phyloP scores from a whole-genome alignment of 2,329 filamentous ascomycete species.

The Colletotrichum sp. region DNA sequence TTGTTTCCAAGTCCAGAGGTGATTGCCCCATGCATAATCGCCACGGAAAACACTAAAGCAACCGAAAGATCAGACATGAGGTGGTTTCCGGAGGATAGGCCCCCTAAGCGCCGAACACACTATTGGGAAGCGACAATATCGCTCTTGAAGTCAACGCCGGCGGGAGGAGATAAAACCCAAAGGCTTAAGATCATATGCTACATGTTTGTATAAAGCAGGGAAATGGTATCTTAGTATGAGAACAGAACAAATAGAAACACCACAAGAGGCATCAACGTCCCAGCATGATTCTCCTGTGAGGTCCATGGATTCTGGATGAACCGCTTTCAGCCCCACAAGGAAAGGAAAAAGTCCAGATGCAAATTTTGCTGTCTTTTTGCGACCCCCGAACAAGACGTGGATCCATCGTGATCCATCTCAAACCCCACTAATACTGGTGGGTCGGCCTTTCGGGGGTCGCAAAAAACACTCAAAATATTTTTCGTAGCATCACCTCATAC shows the following conservation, averaged over 20 bases:
- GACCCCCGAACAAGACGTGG: not conserved
- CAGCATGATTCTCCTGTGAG: not conserved
- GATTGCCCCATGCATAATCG: not conserved
- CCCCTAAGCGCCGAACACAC: not conserved
- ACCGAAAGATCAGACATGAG: fast-evolving
- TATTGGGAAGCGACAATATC: not conserved
- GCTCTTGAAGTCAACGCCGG: not conserved
- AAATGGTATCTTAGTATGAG: not conserved
- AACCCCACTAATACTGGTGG: not conserved
- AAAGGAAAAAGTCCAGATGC: not conserved
- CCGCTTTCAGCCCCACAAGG: not conserved
- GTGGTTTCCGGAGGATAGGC: not conserved
- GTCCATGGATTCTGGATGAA: not conserved
- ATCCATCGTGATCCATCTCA: not conserved
- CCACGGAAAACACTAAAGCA: not conserved
- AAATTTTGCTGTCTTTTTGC: not conserved
- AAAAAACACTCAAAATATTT: not conserved
- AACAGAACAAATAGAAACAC: not conserved
- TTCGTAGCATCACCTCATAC: not conserved
- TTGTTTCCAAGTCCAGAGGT: fast-evolving
- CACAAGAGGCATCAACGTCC: not conserved
- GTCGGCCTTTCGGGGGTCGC: not conserved
- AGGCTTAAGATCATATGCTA: not conserved
- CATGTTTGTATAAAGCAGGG: not conserved
- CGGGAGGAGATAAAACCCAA: not conserved